These are phyloP conservation scores for Leptographium lundbergii DNA, from an alignment of 2,329 filamentous ascomycete species.

Conservation along the genomic window DNA sequence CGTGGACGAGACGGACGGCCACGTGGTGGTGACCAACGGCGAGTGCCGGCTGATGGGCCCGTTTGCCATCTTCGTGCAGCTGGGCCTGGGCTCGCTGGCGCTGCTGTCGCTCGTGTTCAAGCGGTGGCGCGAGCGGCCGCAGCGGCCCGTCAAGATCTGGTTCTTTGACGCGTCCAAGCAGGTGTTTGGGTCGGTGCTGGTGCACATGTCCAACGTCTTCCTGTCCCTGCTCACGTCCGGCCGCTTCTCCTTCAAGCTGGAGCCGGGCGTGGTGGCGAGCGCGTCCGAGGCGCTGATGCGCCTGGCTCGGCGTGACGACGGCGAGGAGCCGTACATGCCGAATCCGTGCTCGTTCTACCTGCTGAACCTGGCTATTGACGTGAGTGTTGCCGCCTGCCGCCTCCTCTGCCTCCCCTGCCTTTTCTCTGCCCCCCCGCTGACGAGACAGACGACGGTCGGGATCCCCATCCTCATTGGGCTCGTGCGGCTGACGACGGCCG, in stretches of 20 bases:
- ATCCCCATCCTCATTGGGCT: constrained; percentile 90
- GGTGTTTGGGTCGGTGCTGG: constrained; percentile 81
- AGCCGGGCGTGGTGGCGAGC: constrained; percentile 26
- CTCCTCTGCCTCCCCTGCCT: background rate
- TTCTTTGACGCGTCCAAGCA: constrained; percentile 97
- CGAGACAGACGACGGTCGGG: constrained; percentile 71
- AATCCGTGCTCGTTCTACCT: constrained; percentile 97
- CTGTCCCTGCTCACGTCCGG: constrained; percentile 95
- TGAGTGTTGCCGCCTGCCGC: too few relatives aligned
- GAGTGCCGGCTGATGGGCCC: constrained; percentile 82
- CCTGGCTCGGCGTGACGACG: constrained; percentile 20
- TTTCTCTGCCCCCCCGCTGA: constrained; percentile 6
- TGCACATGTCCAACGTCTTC: constrained; percentile 85
- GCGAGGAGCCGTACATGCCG: constrained; percentile 49
- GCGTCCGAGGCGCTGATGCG: constrained; percentile 18
- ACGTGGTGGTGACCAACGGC: constrained; percentile 29
- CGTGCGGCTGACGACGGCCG: constrained; percentile 61
- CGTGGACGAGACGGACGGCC: background rate
- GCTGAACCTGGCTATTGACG: constrained; percentile 87
- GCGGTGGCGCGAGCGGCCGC: constrained; percentile 80
- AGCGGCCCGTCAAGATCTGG: constrained; percentile 91
- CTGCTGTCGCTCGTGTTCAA: constrained; percentile 84
- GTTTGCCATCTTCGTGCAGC: constrained; percentile 85
- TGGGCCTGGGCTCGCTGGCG: constrained; percentile 70
- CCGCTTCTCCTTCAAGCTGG: constrained; percentile 56